These are phyloP conservation scores for Brassica carinata DNA, from an alignment of 345 rosid species.

Conservation along the genomic window DNA sequence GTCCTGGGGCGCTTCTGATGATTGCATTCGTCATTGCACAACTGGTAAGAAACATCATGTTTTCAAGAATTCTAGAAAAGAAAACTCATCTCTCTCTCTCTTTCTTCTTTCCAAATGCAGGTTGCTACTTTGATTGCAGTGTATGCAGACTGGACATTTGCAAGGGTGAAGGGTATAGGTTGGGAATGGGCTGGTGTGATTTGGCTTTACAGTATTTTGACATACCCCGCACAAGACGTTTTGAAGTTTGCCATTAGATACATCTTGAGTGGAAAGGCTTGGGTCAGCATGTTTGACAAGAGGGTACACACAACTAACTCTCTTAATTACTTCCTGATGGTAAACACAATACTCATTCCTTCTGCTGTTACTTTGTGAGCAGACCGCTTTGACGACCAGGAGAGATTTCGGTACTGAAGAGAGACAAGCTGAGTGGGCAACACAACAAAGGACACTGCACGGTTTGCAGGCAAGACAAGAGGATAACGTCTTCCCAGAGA, in stretches of 20 bases:
- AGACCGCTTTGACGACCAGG: slow-evolving; percentile 92
- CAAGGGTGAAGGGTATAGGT: slow-evolving; percentile 53
- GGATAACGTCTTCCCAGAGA: slow-evolving; percentile 51
- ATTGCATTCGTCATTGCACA: slow-evolving; percentile 1
- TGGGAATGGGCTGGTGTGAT: slow-evolving; percentile 78
- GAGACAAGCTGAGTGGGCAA: slow-evolving; percentile 95
- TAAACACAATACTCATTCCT: slow-evolving; percentile 11
- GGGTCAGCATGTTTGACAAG: slow-evolving; percentile 76
- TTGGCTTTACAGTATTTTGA: slow-evolving; percentile 79
- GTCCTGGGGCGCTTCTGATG: background rate
- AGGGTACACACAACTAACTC: slow-evolving; percentile 52
- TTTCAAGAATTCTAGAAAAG: background rate
- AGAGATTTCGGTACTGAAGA: slow-evolving; percentile 82
- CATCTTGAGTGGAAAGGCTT: slow-evolving; percentile 86
- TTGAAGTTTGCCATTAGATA: slow-evolving; percentile 83
- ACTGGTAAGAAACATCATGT: background rate
- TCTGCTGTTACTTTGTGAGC: slow-evolving; percentile 15
- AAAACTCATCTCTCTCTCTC: slow-evolving; percentile 11
- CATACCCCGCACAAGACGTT: slow-evolving; percentile 74
- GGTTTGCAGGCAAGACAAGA: slow-evolving; percentile 80
- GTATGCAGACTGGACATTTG: slow-evolving; percentile 58
- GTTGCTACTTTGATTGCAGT: slow-evolving; percentile 60
- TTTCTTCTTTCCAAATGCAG: slow-evolving; percentile 40
- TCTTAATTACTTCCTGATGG: background rate
- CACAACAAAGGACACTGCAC: slow-evolving; percentile 74